These are phyloP conservation scores for Parasitella parasitica DNA, from an alignment of 371 early-diverging fungal species.

Conservation along the genomic window DNA sequence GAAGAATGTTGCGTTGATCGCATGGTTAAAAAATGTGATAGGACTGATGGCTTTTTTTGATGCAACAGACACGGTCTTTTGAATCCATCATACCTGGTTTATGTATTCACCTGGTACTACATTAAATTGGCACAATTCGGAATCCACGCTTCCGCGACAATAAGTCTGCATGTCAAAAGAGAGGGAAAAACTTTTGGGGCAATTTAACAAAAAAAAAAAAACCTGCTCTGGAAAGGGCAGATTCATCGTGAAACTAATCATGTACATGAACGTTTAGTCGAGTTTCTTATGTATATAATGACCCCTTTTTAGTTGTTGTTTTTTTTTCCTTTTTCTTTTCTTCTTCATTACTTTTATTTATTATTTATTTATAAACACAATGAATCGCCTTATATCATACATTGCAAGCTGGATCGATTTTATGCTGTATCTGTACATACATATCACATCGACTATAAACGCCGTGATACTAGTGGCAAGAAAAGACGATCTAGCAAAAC, in stretches of 20 bases:
- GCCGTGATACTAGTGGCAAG: conserved; percentile 18
- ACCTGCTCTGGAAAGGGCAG: background rate
- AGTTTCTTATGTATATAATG: background rate
- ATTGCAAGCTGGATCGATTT: conserved; percentile 16
- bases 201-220: background rate
- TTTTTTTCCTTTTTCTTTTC: background rate
- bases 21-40: background rate
- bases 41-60: background rate
- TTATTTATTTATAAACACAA: background rate
- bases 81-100: background rate
- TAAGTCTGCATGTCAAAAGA: conserved; percentile 13
- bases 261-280: background rate
- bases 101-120: conserved; percentile 1
- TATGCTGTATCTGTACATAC: conserved; percentile 12
- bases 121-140: conserved; percentile 12
- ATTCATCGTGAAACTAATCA: conserved; percentile 10
- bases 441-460: conserved; percentile 14
- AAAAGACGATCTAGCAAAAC: background rate
- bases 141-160: conserved; percentile 11
- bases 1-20: background rate
- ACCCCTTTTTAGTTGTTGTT: conserved; percentile 1
- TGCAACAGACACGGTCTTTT: background rate
- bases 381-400: conserved; percentile 4
- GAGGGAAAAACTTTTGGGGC: conserved; percentile 13
- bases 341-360: background rate